Base-by-base conservation (phyloP, 2,329 filamentous ascomycete species). In the Penicillium verrucosum region DNA sequence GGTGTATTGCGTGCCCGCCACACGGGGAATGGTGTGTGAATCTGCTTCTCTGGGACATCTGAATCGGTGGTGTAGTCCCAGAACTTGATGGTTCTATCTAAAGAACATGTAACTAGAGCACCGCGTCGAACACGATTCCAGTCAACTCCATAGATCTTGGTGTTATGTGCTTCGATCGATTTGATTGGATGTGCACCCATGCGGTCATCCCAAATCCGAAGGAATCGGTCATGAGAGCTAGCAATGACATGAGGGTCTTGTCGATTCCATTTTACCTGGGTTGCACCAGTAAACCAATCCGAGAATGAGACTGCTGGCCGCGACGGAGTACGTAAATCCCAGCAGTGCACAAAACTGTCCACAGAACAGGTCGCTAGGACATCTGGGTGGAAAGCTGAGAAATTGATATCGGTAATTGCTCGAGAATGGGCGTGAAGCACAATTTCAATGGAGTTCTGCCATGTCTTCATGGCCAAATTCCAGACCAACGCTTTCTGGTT, bases 331-430 rank as follows among this genome's bases (percentile, higher is more conserved):
- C 92, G 85, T 44, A 97, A 78, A 75, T 97, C 92, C 91, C 93
- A 97, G 67, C 87, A 91, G 72, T 96, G 90, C 9, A 97, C 89
- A 68, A 92, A 96, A 49, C 92, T 94, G 73, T 97, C 92, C 30
- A 97, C 90, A 4, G 91, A 89, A 72, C 92, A 97, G 0, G 93
- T 96, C 10, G 92, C 90, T 16, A 97, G 83, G 42, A 92, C 80
- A 69, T 97, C 92, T 0, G 92, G 90, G 69, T 97, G 89, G 65
- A 96, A 90, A 5, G 92, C 92, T 0, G 91, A 96, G 73, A 96
- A 97, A 73, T 97, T 97, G 73, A 97, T 92, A 71, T 97, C 92
- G 8, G 92, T 97, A 65, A 97, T 97, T 60, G 92, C 92, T 63
- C 93, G 84, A 44, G 85, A 90, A 73, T 90, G 92, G 2, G 88